Evolutionary conservation across 345 rosid species (phyloP).

Genomic region (Citrus australasica): DNA sequence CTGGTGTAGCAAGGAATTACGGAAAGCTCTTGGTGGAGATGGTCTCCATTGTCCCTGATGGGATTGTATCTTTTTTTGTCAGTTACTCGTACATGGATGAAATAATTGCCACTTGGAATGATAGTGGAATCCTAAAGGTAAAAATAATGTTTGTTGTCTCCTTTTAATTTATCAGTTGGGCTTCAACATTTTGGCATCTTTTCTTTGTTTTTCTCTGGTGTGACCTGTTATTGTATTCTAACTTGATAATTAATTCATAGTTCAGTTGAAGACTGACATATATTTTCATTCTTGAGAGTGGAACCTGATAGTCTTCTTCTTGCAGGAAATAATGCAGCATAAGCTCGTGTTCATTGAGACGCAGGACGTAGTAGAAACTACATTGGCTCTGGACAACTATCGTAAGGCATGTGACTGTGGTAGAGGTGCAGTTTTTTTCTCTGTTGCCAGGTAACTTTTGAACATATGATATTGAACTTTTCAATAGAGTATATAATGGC

Average conservation of each 20-base stretch:
- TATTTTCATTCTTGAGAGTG: not conserved
- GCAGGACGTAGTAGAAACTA: slow-evolving; percentile 97
- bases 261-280: not conserved
- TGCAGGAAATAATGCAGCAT: slow-evolving; percentile 92
- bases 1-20: slow-evolving; percentile 93
- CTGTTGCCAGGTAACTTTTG: slow-evolving; percentile 75
- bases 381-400: slow-evolving; percentile 92
- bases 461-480: not conserved
- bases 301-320: slow-evolving; percentile 16
- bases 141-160: slow-evolving; percentile 6
- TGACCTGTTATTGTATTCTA: not conserved
- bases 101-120: slow-evolving; percentile 89
- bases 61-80: slow-evolving; percentile 95
- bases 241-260: not conserved
- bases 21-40: slow-evolving; percentile 96
- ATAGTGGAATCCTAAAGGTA: slow-evolving; percentile 86
- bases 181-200: not conserved
- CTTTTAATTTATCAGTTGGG: not conserved
- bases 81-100: slow-evolving; percentile 99
- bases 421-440: slow-evolving; percentile 96
- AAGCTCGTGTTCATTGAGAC: slow-evolving; percentile 98
- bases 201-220: not conserved
- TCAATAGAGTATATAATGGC: not conserved
- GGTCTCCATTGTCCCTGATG: slow-evolving; percentile 97
- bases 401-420: slow-evolving; percentile 98